Base-by-base conservation (phyloP, 169 alveolate species). In the Cryptosporidium sp. region DNA sequence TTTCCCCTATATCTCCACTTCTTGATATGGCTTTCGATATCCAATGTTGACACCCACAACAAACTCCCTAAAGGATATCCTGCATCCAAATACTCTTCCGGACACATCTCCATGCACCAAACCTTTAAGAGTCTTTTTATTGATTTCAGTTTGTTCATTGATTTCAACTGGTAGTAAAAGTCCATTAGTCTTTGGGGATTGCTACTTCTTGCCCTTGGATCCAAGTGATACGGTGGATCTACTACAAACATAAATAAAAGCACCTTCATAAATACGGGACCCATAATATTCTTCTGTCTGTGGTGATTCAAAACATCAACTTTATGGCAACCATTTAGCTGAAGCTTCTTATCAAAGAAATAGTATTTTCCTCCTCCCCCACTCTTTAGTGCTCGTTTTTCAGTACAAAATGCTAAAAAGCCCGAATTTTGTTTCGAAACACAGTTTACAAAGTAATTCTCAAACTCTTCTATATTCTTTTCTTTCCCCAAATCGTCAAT, bases 61-160 rank as follows among this genome's bases (percentile, higher is more conserved):
- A 80, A 80, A 65, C 89, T 80, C 43, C 89, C 89, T 12, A 65
- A 50, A 61, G 89, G 89, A 41, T 80, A 80, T 37, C 89, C 89
- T 65, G 80, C 89, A 41, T 80, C 89, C 48, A 80, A 65, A 62
- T 80, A 80, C 8, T 61, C 89, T 48, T 80, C 89, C 2, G 89
- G 89, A 8, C 89, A 80, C 89, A 80, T 80, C 16, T 80, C 89
- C 89, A 80, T 80, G 45, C 89, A 80, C 89, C 89, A 80, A 39
- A 80, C 89, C 52, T 80, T 80, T 2, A 80, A 48, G 26, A 80
- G 75, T 9, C 89, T 80, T 43, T 80, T 80, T 5, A 80, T 62
- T 9, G 73, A 59, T 18, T 70, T 45, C 26, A 80, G 31, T 41
- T 65, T 80, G 37, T 80, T 80, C 89, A 80, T 80, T 39, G 89